Percentiles rank a stretch among this genome's conserved stretches.
Conservation (phyloP, 2,329 filamentous ascomycete genomes). For the Macrophomina phaseolina region DNA sequence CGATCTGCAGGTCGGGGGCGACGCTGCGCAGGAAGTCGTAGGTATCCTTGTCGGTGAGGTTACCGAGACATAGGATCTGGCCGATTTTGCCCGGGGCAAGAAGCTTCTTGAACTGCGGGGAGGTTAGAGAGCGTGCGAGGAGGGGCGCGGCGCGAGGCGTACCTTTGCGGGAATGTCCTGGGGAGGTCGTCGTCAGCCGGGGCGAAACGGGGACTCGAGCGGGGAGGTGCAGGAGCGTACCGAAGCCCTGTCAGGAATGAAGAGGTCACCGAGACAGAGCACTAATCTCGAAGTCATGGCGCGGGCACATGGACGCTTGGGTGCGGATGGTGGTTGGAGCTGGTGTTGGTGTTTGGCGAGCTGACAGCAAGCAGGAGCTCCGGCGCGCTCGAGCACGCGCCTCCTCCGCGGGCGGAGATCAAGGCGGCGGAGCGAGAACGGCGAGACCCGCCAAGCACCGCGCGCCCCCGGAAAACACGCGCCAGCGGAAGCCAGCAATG, state of each 20-base stretch:
- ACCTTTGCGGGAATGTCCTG: conserved; percentile 52
- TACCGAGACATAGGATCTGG: conserved; percentile 64
- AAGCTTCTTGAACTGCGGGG: conserved; percentile 57
- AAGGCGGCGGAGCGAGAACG: conserved; percentile 5
- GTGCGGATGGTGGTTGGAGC: neutral
- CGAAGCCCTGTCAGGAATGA: conserved; percentile 50
- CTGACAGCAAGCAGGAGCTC: conserved; percentile 4
- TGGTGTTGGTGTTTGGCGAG: conserved; percentile 1
- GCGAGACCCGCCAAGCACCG: neutral
- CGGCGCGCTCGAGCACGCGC: conserved; percentile 14
- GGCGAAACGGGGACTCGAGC: conserved; percentile 37
- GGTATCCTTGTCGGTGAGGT: conserved; percentile 63
- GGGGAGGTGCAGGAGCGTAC: conserved; percentile 36
- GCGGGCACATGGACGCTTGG: conserved; percentile 21
- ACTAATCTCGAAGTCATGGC: conserved; percentile 51
- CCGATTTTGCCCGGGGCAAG: conserved; percentile 64
- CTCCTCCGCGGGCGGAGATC: neutral
- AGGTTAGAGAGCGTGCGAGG: conserved; percentile 26
- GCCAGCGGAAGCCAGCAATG: neutral
- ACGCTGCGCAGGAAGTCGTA: conserved; percentile 62
- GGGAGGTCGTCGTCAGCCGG: conserved; percentile 41
- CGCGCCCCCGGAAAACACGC: neutral
- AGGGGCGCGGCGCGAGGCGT: conserved; percentile 29
- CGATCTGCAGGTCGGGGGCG: conserved; percentile 69
- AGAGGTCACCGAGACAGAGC: conserved; percentile 49